Evolutionary conservation across 2,329 filamentous ascomycete species (phyloP), one percentile per base, ranked within the genome.

Genomic region (Coniochaeta prunicola): DNA sequence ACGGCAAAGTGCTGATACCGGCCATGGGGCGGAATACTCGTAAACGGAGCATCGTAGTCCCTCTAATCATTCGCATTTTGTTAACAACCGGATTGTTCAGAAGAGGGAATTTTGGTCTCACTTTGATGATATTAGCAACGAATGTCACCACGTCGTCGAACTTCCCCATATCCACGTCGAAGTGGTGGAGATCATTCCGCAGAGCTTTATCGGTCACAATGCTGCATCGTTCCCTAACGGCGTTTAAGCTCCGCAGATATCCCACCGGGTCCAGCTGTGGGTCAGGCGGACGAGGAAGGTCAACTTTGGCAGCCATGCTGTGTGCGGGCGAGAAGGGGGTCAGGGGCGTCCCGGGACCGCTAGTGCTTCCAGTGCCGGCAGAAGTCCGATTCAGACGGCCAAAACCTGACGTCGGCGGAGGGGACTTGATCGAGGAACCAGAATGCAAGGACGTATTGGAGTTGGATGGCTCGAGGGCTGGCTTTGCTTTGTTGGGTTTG

Each of bases 61-160:
- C 81, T 72, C 80, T 82, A 21, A 60, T 48, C 57, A 24, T 4
- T 3, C 15, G 45, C 21, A 17, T 2, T 30, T 26, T 13, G 24
- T 50, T 21, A 50, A 30, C 30, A 5, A 15, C 21, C 4, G n/a
- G n/a, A n/a, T n/a, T n/a, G n/a, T n/a, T n/a, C n/a, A n/a, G n/a
- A n/a, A n/a, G n/a, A n/a, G n/a, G n/a, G n/a, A n/a, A 38, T 26
- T 31, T 36, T 30, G 28, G 24, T 68, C 80, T 64, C 77, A 92
- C 92, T 88, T 96, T 96, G 78, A 97, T 96, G 63, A 97, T 93
- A 42, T 89, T 87, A n/a, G 93, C 87, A 10, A 96, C 89, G 71
- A 96, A 96, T 50, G 83, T 83, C 15, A 92, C 91, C 1, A 93
- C 93, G 64, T 93, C 89, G 53, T 80, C 75, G 71, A 96, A 93